Percentiles rank a stretch among this genome's conserved stretches.
Conservation (phyloP, 75 land plant genomes). For the Sequoia sempervirens region DNA sequence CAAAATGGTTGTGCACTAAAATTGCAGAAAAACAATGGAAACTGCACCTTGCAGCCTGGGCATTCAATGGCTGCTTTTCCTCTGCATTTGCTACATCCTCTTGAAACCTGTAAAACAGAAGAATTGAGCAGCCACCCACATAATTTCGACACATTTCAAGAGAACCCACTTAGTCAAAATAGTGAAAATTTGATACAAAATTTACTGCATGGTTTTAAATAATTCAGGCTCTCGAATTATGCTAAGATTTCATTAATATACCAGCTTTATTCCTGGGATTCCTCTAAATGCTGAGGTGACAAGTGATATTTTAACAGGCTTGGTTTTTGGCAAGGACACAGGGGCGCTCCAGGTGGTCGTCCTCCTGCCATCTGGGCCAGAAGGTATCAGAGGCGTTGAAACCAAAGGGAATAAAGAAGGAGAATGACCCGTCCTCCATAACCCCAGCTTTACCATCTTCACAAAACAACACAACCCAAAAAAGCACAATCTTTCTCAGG, state of each 20-base stretch:
- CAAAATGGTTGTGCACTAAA: background rate
- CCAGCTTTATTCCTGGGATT: constrained; percentile 7
- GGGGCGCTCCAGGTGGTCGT: background rate
- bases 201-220: background rate
- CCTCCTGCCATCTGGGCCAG: constrained; percentile 1
- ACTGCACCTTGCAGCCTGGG: constrained; percentile 67
- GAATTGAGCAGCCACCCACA: background rate
- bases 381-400: constrained; percentile 5
- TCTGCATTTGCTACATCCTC: constrained; percentile 49
- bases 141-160: background rate
- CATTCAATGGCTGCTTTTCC: constrained; percentile 85
- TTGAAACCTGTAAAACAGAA: constrained; percentile 28
- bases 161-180: background rate
- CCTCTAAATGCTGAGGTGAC: constrained; percentile 6
- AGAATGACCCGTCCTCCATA: constrained; percentile 4
- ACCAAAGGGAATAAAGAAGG: constrained; percentile 12
- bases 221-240: background rate
- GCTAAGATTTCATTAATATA: background rate
- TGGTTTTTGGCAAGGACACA: background rate
- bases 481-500: background rate
- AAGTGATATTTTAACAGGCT: constrained; percentile 5
- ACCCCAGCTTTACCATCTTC: constrained; percentile 6
- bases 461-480: background rate
- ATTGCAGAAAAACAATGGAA: background rate
- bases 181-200: background rate